Percentiles rank a stretch among this genome's conserved stretches.
Evolutionary conservation across 441 rosid genomes (phyloP).

Genomic region (Eruca vesicaria): DNA sequence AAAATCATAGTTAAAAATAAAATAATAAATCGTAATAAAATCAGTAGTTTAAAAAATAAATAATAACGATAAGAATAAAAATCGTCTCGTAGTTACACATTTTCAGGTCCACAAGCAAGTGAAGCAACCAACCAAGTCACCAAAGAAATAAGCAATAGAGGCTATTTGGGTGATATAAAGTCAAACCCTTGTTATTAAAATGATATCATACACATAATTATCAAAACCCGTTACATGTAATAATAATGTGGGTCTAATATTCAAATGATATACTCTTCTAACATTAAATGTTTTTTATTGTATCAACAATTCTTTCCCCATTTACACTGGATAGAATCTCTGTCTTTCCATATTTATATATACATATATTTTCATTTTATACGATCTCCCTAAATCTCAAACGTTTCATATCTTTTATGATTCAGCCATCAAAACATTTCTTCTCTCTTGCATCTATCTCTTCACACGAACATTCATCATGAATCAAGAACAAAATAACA

Average conservation of each 20-base stretch:
- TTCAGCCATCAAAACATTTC: not conserved
- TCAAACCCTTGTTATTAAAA: constrained; percentile 16
- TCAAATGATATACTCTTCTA: constrained; percentile 19
- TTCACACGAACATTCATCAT: constrained; percentile 23
- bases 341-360: constrained; percentile 8
- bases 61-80: not conserved
- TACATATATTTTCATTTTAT: not conserved
- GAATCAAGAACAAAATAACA: constrained; percentile 31
- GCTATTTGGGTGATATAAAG: not conserved
- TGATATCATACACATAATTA: not conserved
- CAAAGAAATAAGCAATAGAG: constrained; percentile 29
- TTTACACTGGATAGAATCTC: constrained; percentile 8
- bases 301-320: constrained; percentile 13
- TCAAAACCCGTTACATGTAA: not conserved
- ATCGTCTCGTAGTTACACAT: not conserved
- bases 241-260: constrained; percentile 15
- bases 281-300: not conserved
- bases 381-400: constrained; percentile 22
- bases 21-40: too few relatives aligned
- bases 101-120: constrained; percentile 17
- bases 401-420: not conserved
- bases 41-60: too few relatives aligned
- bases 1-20: too few relatives aligned
- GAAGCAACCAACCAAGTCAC: constrained; percentile 26
- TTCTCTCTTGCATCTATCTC: not conserved